phyloP scores from a whole-genome alignment of 139 green algal species.

The Chlorella vulgaris region DNA sequence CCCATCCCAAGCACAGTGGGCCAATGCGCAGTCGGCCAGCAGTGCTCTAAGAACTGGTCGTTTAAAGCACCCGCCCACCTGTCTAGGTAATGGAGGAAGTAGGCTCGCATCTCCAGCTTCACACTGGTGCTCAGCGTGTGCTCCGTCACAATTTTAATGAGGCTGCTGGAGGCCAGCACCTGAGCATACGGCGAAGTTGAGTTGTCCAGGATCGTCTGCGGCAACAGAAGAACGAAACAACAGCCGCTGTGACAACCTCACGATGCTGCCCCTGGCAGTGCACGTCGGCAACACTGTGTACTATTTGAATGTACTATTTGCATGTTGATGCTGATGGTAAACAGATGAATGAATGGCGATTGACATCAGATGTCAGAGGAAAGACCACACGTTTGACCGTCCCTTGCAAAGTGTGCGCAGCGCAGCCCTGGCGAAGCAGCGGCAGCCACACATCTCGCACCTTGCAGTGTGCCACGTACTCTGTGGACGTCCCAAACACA shows the following conservation, averaged over 20 bases:
- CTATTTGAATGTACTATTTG: too few relatives aligned
- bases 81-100: constrained; percentile 88
- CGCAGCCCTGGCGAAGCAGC: neutral
- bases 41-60: too few relatives aligned
- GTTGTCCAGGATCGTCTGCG: constrained; percentile 82
- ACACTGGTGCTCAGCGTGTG: constrained; percentile 64
- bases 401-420: too few relatives aligned
- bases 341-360: too few relatives aligned
- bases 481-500: constrained; percentile 84
- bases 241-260: neutral
- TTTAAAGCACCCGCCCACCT: too few relatives aligned
- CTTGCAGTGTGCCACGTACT: constrained; percentile 92
- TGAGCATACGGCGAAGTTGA: constrained; percentile 92
- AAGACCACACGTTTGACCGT: too few relatives aligned
- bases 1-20: too few relatives aligned
- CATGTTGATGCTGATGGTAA: too few relatives aligned
- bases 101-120: constrained; percentile 83
- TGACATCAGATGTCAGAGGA: too few relatives aligned
- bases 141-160: constrained; percentile 95
- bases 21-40: too few relatives aligned
- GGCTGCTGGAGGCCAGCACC: constrained; percentile 83
- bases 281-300: too few relatives aligned
- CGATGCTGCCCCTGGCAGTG: neutral
- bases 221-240: neutral
- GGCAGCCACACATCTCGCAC: constrained; percentile 38